Evolutionary conservation across 2,329 filamentous ascomycete genomes (phyloP).

Genomic region (Fusarium fracticaudum): DNA sequence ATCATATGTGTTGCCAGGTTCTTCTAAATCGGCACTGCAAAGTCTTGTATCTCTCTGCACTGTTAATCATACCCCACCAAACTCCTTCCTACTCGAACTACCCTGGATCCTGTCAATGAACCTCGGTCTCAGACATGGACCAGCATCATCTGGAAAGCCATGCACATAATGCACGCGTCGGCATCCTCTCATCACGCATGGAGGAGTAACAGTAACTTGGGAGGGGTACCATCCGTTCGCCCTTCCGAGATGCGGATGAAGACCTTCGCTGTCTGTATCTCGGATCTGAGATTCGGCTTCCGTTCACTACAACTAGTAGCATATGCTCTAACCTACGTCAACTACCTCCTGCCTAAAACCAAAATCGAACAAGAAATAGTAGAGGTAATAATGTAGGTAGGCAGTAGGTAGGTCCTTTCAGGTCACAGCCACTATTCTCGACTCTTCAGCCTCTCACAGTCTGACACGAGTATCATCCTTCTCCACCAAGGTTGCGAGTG

Average conservation of each 20-base stretch:
- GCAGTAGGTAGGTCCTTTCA: not conserved
- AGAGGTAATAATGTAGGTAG: not conserved
- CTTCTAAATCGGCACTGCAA: conserved; percentile 10
- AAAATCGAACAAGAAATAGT: not conserved
- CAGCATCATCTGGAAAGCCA: conserved; percentile 16
- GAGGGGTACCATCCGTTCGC: conserved; percentile 21
- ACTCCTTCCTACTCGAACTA: conserved; percentile 9
- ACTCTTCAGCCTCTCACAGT: conserved; percentile 45
- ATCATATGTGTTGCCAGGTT: conserved; percentile 18
- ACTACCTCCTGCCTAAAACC: conserved; percentile 7
- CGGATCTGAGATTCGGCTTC: conserved; percentile 30
- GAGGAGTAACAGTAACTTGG: not conserved
- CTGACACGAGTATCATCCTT: conserved; percentile 44
- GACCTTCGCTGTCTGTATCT: not conserved
- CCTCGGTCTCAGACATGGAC: conserved; percentile 27
- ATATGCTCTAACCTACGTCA: conserved; percentile 17
- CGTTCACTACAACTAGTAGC: not conserved
- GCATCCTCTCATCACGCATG: conserved; percentile 9
- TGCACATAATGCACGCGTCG: not conserved
- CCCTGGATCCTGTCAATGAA: conserved; percentile 13
- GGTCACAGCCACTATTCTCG: conserved; percentile 32
- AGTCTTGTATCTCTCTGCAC: conserved; percentile 22
- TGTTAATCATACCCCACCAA: conserved; percentile 21
- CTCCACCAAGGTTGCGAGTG: conserved; percentile 29
- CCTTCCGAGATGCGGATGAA: conserved; percentile 8